Evolutionary conservation across 805 yeast species (phyloP).

Genomic region (Novakomyces olei): DNA sequence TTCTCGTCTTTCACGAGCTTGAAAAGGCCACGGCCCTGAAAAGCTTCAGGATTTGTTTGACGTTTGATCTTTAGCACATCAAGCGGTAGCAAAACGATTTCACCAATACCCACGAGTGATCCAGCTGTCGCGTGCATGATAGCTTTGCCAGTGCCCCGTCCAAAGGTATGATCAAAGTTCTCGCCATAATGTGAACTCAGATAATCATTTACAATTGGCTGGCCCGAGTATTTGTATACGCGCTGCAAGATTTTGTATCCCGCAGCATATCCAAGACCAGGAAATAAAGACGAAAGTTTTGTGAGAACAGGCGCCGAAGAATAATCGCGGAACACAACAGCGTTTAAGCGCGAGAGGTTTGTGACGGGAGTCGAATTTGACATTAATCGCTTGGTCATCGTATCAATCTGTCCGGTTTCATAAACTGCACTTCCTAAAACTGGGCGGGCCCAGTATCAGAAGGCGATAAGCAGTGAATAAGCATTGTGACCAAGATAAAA

Average conservation of each 20-base stretch:
- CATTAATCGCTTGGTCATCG: conserved; percentile 89
- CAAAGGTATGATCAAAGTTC: conserved; percentile 54
- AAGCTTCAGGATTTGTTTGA: conserved; percentile 99
- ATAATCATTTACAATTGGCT: conserved; percentile 92
- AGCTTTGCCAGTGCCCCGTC: conserved; percentile 94
- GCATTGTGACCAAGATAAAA: not conserved
- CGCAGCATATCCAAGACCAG: conserved; percentile 97
- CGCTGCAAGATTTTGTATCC: conserved; percentile 88
- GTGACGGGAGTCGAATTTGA: conserved; percentile 61
- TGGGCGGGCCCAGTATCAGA: too few relatives aligned
- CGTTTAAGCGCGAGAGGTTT: conserved; percentile 43
- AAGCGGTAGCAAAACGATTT: conserved; percentile 79
- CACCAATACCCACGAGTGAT: conserved; percentile 85
- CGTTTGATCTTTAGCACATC: conserved; percentile 95
- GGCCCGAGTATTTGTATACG: conserved; percentile 98
- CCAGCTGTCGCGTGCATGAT: conserved; percentile 93
- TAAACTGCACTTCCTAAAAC: too few relatives aligned
- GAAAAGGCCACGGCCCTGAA: conserved; percentile 90
- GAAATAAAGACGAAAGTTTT: conserved; percentile 68
- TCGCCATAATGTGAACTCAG: conserved; percentile 51
- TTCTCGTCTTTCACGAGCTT: conserved; percentile 81
- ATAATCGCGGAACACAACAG: conserved; percentile 66
- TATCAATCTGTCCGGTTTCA: too few relatives aligned
- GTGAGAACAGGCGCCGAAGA: conserved; percentile 48
- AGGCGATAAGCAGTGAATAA: conserved; percentile 16